Evolutionary conservation across 1,284 basidiomycete genomes (phyloP).

Genomic region (Vanrija humicola): DNA sequence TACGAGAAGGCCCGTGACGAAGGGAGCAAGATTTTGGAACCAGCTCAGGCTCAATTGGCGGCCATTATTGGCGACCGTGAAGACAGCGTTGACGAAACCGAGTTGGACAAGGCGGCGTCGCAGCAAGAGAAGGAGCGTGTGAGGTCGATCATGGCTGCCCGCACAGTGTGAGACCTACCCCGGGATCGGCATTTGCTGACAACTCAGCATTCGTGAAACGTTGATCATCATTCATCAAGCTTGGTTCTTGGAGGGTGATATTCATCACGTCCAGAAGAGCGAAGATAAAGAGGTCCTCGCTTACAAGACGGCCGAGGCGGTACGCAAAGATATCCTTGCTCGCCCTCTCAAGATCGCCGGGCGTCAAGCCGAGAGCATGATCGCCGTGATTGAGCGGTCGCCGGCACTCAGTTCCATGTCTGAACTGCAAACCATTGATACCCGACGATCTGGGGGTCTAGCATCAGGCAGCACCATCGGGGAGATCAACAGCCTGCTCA

Average conservation of each 20-base stretch:
- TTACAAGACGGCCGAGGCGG: constrained; percentile 25
- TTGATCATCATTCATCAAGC: constrained; percentile 35
- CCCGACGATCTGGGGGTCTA: constrained; percentile 22
- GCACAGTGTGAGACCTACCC: constrained; percentile 6
- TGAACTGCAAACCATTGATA: constrained; percentile 26
- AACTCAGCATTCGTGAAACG: constrained; percentile 30
- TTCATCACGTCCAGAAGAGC: constrained; percentile 32
- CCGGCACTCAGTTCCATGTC: constrained; percentile 14
- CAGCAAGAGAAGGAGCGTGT: constrained; percentile 28
- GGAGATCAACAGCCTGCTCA: constrained; percentile 31
- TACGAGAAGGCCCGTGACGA: constrained; percentile 28
- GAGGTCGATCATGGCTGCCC: constrained; percentile 6
- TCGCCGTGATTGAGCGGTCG: constrained; percentile 4
- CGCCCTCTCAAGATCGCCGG: constrained; percentile 30
- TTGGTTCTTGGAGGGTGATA: constrained; percentile 42
- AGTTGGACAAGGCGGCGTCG: constrained; percentile 19
- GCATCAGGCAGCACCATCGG: constrained; percentile 19
- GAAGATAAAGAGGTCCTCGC: constrained; percentile 22
- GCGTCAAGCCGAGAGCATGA: constrained; percentile 18
- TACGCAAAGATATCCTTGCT: constrained; percentile 39
- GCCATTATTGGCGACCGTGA: constrained; percentile 22
- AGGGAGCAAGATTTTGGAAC: constrained; percentile 19
- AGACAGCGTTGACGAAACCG: constrained; percentile 21
- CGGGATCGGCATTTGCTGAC: neutral
- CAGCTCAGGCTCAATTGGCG: constrained; percentile 20